Percentiles rank a stretch among this genome's conserved stretches.
Conservation (phyloP, 306 rosid species). For the Calophaca sinica region DNA sequence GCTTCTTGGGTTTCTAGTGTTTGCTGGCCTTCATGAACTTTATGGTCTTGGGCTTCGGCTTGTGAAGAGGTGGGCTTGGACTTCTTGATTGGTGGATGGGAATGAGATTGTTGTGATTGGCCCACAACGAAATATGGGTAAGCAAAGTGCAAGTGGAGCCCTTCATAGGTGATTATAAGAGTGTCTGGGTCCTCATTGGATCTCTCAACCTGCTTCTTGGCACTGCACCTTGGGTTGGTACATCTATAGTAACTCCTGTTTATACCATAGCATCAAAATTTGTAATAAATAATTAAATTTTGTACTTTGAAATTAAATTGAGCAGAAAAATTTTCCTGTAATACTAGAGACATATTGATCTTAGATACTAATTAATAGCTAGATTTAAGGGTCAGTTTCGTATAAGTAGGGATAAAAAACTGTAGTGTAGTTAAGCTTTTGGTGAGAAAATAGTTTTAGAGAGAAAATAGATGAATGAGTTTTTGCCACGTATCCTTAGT, state of each 20-base stretch:
- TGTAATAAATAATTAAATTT: background rate
- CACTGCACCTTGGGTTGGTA: conserved; percentile 88
- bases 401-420: no score
- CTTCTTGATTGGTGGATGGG: conserved; percentile 60
- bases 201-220: conserved; percentile 95
- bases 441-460: no score
- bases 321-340: no score
- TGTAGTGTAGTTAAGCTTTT: no score
- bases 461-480: no score
- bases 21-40: conserved; percentile 10
- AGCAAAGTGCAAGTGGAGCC: conserved; percentile 89
- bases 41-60: conserved; percentile 32
- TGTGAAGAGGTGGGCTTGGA: conserved; percentile 50
- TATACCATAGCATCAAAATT: conserved; percentile 22
- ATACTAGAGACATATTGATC: background rate
- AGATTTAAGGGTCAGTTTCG: no score
- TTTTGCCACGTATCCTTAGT: no score
- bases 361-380: no score
- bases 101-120: conserved; percentile 44
- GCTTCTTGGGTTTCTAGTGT: conserved; percentile 43
- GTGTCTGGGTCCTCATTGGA: conserved; percentile 80
- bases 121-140: conserved; percentile 66
- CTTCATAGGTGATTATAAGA: conserved; percentile 84
- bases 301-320: background rate
- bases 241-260: conserved; percentile 91